A percentile compares a stretch with the other conserved stretches of the same genome.
These are phyloP conservation scores for Xylaria sp. DNA, from an alignment of 2,329 filamentous ascomycete species.

Conservation along the genomic window DNA sequence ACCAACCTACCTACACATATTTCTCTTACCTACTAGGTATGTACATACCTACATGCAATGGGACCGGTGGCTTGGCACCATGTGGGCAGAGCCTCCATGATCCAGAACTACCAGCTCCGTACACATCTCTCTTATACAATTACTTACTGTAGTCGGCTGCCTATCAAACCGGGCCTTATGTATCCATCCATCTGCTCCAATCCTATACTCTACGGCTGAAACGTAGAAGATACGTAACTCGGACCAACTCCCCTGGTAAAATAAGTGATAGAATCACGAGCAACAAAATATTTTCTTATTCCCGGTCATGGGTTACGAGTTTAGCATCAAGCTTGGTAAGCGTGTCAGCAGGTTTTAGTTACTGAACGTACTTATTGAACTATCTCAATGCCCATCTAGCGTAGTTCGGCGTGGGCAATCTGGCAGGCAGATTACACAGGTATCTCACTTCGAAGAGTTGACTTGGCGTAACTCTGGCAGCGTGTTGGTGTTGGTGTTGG, in stretches of 20 bases:
- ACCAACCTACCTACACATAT: neutral
- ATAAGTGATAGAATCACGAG: too few species aligned
- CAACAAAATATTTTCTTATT: neutral
- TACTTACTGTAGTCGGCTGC: too few species aligned
- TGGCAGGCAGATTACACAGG: neutral
- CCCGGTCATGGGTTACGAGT: neutral
- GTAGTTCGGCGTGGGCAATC: neutral
- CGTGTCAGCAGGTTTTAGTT: neutral
- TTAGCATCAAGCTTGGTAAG: neutral
- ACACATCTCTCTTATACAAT: neutral
- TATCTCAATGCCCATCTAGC: neutral
- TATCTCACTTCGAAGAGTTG: neutral
- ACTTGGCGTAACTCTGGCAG: neutral
- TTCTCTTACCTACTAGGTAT: neutral
- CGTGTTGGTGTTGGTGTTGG: neutral
- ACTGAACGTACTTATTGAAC: neutral
- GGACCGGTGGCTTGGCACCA: slow-evolving; percentile 7
- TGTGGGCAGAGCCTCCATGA: slow-evolving; percentile 18
- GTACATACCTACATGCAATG: neutral
- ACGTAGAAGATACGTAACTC: too few species aligned
- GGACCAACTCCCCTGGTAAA: too few species aligned
- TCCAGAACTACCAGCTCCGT: neutral
- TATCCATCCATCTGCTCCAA: too few species aligned
- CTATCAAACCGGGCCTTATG: too few species aligned
- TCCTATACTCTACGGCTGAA: too few species aligned